Conservation (phyloP, 495 filamentous ascomycete species). For the Annulohypoxylon moriforme region DNA sequence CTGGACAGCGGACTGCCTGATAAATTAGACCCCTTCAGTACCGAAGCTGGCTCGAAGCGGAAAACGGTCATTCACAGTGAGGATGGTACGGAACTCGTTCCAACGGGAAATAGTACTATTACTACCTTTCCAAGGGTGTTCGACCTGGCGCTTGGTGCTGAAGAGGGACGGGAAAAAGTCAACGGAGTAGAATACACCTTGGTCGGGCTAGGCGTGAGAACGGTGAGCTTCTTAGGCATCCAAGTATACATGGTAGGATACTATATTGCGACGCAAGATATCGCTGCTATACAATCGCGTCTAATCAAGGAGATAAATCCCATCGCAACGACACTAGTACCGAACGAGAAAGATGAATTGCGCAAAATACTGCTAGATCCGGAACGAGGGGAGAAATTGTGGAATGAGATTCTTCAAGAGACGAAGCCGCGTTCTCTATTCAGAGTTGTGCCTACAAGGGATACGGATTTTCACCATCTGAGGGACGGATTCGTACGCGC, state of each 20-base stretch:
- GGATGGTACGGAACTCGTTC: slow-evolving; percentile 73
- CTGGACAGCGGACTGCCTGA: slow-evolving; percentile 57
- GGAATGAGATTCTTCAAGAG: slow-evolving; percentile 74
- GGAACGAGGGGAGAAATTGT: slow-evolving; percentile 72
- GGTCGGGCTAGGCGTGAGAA: slow-evolving; percentile 86
- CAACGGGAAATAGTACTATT: slow-evolving; percentile 84
- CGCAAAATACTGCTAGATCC: slow-evolving; percentile 75
- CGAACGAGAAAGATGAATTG: slow-evolving; percentile 77
- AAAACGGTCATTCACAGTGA: slow-evolving; percentile 65
- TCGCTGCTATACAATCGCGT: slow-evolving; percentile 64
- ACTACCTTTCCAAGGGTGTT: slow-evolving; percentile 84
- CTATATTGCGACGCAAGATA: slow-evolving; percentile 84
- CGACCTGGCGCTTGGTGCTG: slow-evolving; percentile 62
- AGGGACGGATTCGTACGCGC: slow-evolving; percentile 90
- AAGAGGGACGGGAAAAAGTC: slow-evolving; percentile 44
- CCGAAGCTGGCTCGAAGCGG: slow-evolving; percentile 57
- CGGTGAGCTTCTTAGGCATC: slow-evolving; percentile 88
- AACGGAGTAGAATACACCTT: slow-evolving; percentile 79
- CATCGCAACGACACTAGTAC: slow-evolving; percentile 83
- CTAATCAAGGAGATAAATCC: slow-evolving; percentile 65
- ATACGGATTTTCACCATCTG: slow-evolving; percentile 92
- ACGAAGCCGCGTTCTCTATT: slow-evolving; percentile 73
- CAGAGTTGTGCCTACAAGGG: slow-evolving; percentile 83
- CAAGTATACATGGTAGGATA: slow-evolving; percentile 95
- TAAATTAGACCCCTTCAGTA: slow-evolving; percentile 57